Evolutionary conservation across 2,329 filamentous ascomycete genomes (phyloP).

Genomic region (Tolypocladium album): DNA sequence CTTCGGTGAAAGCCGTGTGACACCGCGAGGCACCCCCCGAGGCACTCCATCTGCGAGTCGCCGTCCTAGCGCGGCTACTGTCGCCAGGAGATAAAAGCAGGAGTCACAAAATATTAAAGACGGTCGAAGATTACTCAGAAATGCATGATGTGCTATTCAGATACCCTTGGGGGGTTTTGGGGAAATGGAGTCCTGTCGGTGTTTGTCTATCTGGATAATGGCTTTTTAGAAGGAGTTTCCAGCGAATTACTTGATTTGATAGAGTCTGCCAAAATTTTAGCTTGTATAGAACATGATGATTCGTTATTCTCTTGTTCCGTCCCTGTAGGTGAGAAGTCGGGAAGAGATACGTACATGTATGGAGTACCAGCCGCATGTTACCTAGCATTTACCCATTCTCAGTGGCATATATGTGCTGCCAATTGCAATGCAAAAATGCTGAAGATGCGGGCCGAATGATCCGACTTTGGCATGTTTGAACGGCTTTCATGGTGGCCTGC

Average conservation of each 20-base stretch:
- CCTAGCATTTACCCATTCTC: too few relatives aligned
- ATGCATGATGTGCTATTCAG: background rate
- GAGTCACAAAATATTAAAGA: background rate
- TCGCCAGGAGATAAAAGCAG: constrained; percentile 2
- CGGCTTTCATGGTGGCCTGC: background rate
- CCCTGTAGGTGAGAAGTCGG: background rate
- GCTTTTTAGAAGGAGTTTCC: too few relatives aligned
- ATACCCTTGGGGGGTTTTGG: too few relatives aligned
- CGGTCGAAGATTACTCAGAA: background rate
- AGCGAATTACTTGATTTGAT: too few relatives aligned
- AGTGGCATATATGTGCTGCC: background rate
- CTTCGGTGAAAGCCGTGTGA: constrained; percentile 29
- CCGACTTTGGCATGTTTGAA: background rate
- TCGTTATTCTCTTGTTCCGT: too few relatives aligned
- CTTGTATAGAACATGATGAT: too few relatives aligned
- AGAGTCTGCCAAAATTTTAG: too few relatives aligned
- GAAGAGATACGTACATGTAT: too few relatives aligned
- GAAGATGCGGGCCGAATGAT: background rate
- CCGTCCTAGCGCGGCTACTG: constrained; percentile 13
- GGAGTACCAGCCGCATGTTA: too few relatives aligned
- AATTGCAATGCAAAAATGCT: background rate
- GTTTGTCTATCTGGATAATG: background rate
- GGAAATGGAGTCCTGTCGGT: background rate
- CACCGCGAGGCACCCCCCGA: constrained; percentile 23
- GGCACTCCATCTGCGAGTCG: constrained; percentile 26